Conservation (phyloP, 2,329 filamentous ascomycete genomes). For the Cryphonectria carpinicola region DNA sequence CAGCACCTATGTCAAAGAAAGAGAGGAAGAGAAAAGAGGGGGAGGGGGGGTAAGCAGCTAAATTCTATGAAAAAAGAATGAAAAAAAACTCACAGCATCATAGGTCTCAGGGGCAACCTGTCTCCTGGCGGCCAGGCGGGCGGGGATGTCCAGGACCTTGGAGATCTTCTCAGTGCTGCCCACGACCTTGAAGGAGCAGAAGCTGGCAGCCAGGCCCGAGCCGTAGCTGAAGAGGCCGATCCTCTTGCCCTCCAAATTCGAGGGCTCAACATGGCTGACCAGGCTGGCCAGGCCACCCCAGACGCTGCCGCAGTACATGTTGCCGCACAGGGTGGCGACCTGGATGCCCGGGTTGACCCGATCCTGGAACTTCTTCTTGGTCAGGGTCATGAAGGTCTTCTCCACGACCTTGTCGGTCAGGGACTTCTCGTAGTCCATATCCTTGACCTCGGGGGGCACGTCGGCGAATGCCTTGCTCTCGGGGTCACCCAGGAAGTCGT, state of each 20-base stretch:
- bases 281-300: slow-evolving; percentile 77
- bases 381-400: slow-evolving; percentile 83
- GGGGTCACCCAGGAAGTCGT: slow-evolving; percentile 78
- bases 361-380: slow-evolving; percentile 83
- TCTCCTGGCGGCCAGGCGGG: slow-evolving; percentile 67
- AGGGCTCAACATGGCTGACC: slow-evolving; percentile 65
- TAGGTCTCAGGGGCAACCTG: slow-evolving; percentile 73
- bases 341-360: slow-evolving; percentile 74
- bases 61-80: too few species aligned
- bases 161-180: slow-evolving; percentile 71
- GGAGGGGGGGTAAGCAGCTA: not conserved
- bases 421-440: slow-evolving; percentile 79
- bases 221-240: slow-evolving; percentile 80
- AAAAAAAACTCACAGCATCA: slow-evolving; percentile 63
- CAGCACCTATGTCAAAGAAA: slow-evolving; percentile 25
- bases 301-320: slow-evolving; percentile 73
- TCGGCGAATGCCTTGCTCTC: slow-evolving; percentile 70
- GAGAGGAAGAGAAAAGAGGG: not conserved
- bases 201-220: slow-evolving; percentile 72
- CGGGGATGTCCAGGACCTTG: slow-evolving; percentile 71
- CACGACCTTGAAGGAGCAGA: slow-evolving; percentile 73
- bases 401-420: slow-evolving; percentile 81
- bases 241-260: slow-evolving; percentile 70
- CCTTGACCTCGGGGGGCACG: slow-evolving; percentile 74
- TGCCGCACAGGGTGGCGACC: slow-evolving; percentile 75